A percentile compares a stretch with the other conserved stretches of the same genome.
Conservation (phyloP, 495 filamentous ascomycete species). For the Aspergillus incahuasiensis region DNA sequence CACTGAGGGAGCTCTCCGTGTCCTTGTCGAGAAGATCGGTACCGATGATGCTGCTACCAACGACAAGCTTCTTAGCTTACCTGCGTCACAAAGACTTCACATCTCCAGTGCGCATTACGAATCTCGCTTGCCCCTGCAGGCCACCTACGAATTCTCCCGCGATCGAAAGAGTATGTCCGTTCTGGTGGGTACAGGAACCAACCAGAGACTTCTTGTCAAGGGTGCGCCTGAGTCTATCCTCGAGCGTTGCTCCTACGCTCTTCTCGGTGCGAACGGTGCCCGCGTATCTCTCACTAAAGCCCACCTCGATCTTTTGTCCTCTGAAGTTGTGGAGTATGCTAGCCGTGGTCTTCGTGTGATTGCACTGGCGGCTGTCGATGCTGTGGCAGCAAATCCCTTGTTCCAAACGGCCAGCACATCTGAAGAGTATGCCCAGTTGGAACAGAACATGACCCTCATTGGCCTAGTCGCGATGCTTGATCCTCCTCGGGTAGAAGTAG, state of each 20-base stretch:
- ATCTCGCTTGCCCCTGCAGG: slow-evolving; percentile 62
- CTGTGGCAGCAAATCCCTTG: slow-evolving; percentile 64
- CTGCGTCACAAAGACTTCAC: slow-evolving; percentile 60
- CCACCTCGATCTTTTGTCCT: slow-evolving; percentile 61
- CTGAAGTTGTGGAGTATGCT: slow-evolving; percentile 83
- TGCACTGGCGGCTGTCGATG: slow-evolving; percentile 76
- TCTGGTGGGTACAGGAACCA: slow-evolving; percentile 61
- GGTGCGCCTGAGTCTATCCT: slow-evolving; percentile 93
- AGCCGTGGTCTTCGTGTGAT: slow-evolving; percentile 93
- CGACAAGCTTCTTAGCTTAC: slow-evolving; percentile 40
- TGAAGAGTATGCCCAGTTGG: slow-evolving; percentile 76
- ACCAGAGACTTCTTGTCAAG: slow-evolving; percentile 87
- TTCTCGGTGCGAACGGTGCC: slow-evolving; percentile 71
- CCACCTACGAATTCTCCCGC: slow-evolving; percentile 95
- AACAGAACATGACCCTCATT: slow-evolving; percentile 89
- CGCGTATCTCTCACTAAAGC: slow-evolving; percentile 64
- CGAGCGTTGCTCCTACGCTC: slow-evolving; percentile 77
- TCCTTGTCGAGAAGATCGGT: slow-evolving; percentile 92
- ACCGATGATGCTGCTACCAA: slow-evolving; percentile 57
- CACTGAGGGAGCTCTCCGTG: slow-evolving; percentile 89
- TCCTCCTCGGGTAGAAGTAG: slow-evolving; percentile 92
- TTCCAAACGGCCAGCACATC: slow-evolving; percentile 72
- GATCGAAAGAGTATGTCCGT: slow-evolving; percentile 99
- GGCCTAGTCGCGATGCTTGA: slow-evolving; percentile 97
- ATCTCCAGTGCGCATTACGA: slow-evolving; percentile 83